phyloP scores from a whole-genome alignment of 2,329 filamentous ascomycete species.

The Xylogone sp. region DNA sequence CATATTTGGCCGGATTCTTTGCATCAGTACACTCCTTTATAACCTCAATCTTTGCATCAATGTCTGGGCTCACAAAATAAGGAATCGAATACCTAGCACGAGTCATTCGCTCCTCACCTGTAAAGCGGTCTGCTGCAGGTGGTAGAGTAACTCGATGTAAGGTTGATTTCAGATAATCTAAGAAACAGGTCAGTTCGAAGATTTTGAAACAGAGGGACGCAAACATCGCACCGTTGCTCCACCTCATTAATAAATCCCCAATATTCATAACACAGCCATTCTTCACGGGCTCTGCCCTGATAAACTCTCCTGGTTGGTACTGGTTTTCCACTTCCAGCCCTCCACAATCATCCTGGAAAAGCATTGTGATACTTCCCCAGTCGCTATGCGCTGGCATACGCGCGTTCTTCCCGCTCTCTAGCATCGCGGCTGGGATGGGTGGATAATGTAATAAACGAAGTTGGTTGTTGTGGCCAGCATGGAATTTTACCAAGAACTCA shows the following conservation, averaged over 20 bases:
- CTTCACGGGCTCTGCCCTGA: constrained; percentile 35
- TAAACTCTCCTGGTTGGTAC: constrained; percentile 32
- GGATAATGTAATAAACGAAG: constrained; percentile 58
- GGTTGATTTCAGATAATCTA: constrained; percentile 47
- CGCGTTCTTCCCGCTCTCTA: constrained; percentile 37
- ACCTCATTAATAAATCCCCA: constrained; percentile 45
- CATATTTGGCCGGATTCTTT: constrained; percentile 44
- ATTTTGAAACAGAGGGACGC: not conserved
- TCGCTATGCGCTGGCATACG: constrained; percentile 50
- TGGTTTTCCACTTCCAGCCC: constrained; percentile 47
- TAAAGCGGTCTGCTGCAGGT: constrained; percentile 33
- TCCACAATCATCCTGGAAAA: constrained; percentile 49
- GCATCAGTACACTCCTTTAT: constrained; percentile 41
- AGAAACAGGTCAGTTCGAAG: not conserved
- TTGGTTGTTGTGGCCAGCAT: constrained; percentile 54
- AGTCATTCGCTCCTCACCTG: constrained; percentile 38
- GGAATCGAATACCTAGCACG: constrained; percentile 54
- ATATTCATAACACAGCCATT: constrained; percentile 44
- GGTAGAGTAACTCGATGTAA: constrained; percentile 49
- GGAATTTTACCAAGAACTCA: constrained; percentile 41
- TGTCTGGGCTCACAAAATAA: constrained; percentile 52
- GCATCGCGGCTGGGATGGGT: constrained; percentile 38
- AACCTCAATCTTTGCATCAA: constrained; percentile 47
- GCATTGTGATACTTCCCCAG: constrained; percentile 46
- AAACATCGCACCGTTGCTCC: constrained; percentile 43